Conservation (phyloP, 2,329 filamentous ascomycete species). For the Monosporascus cannonballus region DNA sequence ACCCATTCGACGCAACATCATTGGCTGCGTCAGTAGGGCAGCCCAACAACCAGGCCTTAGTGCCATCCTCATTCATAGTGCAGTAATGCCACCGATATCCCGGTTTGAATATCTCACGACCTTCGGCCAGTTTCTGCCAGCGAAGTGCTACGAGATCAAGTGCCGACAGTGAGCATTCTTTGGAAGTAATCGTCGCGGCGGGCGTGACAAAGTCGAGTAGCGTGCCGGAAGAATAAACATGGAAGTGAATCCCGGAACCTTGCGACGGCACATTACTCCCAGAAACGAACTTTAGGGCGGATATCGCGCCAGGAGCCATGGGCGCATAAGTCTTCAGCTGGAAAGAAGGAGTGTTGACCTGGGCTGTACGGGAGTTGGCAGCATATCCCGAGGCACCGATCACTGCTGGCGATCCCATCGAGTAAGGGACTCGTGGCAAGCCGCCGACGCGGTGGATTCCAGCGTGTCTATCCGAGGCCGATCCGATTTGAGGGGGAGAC, state of each 20-base stretch:
- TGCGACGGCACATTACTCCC: constrained; percentile 83
- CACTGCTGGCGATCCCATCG: constrained; percentile 41
- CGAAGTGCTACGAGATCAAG: constrained; percentile 80
- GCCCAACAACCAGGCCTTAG: constrained; percentile 94
- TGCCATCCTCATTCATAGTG: constrained; percentile 89
- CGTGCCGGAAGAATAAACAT: constrained; percentile 87
- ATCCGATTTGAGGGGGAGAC: constrained; percentile 53
- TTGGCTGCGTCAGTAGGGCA: constrained; percentile 71
- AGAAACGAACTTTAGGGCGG: constrained; percentile 81
- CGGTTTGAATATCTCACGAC: constrained; percentile 83
- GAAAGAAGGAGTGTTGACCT: constrained; percentile 61
- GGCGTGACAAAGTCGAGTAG: constrained; percentile 93
- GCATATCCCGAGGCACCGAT: constrained; percentile 59
- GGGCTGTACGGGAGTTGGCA: constrained; percentile 60
- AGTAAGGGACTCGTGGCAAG: constrained; percentile 48
- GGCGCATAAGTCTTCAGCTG: constrained; percentile 70
- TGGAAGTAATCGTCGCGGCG: constrained; percentile 75
- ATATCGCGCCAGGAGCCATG: constrained; percentile 82
- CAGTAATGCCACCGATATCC: constrained; percentile 99
- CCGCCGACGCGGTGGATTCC: constrained; percentile 34
- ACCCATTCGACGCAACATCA: constrained; percentile 60
- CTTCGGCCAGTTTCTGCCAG: constrained; percentile 94
- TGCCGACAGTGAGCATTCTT: constrained; percentile 85
- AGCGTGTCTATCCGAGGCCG: constrained; percentile 40
- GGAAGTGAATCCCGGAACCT: constrained; percentile 88